phyloP scores from a whole-genome alignment of 208 protist genomes.

The Endotrypanum monterogeii region DNA sequence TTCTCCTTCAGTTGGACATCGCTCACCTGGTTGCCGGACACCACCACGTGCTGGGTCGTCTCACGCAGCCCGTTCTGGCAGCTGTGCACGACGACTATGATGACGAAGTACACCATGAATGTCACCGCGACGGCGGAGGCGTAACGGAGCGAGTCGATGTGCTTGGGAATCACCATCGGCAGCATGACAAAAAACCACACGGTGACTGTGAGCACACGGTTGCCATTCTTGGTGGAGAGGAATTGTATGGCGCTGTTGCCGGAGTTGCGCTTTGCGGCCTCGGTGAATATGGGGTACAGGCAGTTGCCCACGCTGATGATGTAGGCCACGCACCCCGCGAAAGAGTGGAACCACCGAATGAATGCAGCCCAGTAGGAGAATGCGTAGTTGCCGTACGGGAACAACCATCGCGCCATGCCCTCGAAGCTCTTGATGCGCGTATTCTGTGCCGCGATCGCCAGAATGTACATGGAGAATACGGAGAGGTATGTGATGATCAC shows the following conservation, averaged over 20 bases:
- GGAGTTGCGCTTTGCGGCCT: slow-evolving; percentile 10
- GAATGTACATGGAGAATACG: slow-evolving; percentile 39
- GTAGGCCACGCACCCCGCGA: slow-evolving; percentile 35
- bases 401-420: slow-evolving; percentile 34
- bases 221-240: slow-evolving; percentile 26
- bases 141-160: slow-evolving; percentile 70
- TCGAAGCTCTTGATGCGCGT: slow-evolving; percentile 51
- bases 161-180: slow-evolving; percentile 56
- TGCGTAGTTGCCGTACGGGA: slow-evolving; percentile 25
- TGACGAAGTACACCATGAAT: slow-evolving; percentile 51
- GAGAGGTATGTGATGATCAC: slow-evolving; percentile 47
- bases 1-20: slow-evolving; percentile 21
- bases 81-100: slow-evolving; percentile 52
- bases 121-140: slow-evolving; percentile 47
- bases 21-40: slow-evolving; percentile 20
- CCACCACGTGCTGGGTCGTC: slow-evolving; percentile 20
- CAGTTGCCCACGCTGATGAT: slow-evolving; percentile 43
- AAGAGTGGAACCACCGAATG: slow-evolving; percentile 40
- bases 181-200: slow-evolving; percentile 62
- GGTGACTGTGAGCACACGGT: slow-evolving; percentile 33
- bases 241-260: slow-evolving; percentile 28
- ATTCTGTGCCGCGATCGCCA: slow-evolving; percentile 34
- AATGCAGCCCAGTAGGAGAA: slow-evolving; percentile 47
- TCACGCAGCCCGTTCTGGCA: slow-evolving; percentile 31
- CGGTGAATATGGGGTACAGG: slow-evolving; percentile 33